These are phyloP conservation scores for Chaetomiaceae sp. DNA, from an alignment of 2,329 filamentous ascomycete species.

Conservation along the genomic window DNA sequence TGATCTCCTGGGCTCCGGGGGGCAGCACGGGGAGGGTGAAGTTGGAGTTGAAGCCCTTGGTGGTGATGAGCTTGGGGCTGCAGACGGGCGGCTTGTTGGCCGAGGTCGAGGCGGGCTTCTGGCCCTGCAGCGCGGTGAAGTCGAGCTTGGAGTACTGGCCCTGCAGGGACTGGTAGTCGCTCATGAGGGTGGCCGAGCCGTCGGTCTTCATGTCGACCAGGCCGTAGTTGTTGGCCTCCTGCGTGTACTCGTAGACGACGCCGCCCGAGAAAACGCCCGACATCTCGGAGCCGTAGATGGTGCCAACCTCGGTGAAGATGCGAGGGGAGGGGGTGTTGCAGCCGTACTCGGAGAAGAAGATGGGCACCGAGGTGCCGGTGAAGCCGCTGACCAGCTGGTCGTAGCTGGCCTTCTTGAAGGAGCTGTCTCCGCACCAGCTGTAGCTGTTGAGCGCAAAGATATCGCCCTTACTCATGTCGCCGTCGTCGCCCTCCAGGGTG, in stretches of 20 bases:
- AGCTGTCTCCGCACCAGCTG: slow-evolving; percentile 58
- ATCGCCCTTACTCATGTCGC: slow-evolving; percentile 62
- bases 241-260: slow-evolving; percentile 75
- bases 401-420: slow-evolving; percentile 52
- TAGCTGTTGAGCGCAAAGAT: slow-evolving; percentile 76
- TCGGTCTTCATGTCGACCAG: slow-evolving; percentile 59
- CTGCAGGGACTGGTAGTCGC: slow-evolving; percentile 71
- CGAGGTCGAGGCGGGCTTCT: slow-evolving; percentile 52
- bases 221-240: slow-evolving; percentile 64
- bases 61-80: slow-evolving; percentile 60
- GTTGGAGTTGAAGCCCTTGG: slow-evolving; percentile 66
- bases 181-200: slow-evolving; percentile 52
- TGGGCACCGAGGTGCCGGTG: slow-evolving; percentile 60
- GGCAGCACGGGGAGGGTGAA: slow-evolving; percentile 73
- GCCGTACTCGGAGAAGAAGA: slow-evolving; percentile 80
- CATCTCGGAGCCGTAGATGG: slow-evolving; percentile 70
- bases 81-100: slow-evolving; percentile 58
- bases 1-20: slow-evolving; percentile 63
- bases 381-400: slow-evolving; percentile 59
- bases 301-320: slow-evolving; percentile 68
- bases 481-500: slow-evolving; percentile 47
- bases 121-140: slow-evolving; percentile 60
- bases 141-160: slow-evolving; percentile 71
- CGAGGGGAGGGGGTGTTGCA: slow-evolving; percentile 71
- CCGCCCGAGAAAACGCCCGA: slow-evolving; percentile 65